These are phyloP conservation scores for Agroathelia rolfsii DNA, from an alignment of 1,284 basidiomycete genomes.

Conservation along the genomic window DNA sequence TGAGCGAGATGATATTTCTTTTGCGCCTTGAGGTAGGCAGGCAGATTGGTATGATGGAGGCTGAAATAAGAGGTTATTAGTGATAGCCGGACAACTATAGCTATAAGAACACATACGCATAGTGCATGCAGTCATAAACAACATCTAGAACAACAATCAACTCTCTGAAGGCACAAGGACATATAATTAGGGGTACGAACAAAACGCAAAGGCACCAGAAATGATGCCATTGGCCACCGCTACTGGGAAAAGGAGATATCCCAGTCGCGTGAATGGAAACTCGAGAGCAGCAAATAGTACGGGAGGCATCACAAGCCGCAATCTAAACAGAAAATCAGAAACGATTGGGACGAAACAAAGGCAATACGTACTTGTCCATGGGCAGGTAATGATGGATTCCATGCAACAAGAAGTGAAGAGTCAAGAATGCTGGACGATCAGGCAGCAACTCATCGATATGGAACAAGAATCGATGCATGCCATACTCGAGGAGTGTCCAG, in stretches of 20 bases:
- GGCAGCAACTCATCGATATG: conserved; percentile 90
- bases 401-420: conserved; percentile 89
- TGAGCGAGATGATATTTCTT: conserved; percentile 99
- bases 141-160: conserved; percentile 42
- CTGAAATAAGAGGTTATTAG: conserved; percentile 24
- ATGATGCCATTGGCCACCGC: conserved; percentile 91
- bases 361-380: conserved; percentile 69
- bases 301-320: conserved; percentile 97
- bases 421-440: conserved; percentile 72
- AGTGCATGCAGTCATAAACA: conserved; percentile 88
- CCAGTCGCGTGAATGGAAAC: conserved; percentile 84
- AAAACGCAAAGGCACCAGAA: conserved; percentile 83
- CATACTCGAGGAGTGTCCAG: conserved; percentile 95
- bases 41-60: conserved; percentile 84
- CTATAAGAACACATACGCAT: conserved; percentile 48
- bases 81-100: conserved; percentile 5
- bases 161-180: conserved; percentile 3
- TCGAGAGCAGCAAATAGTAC: conserved; percentile 73
- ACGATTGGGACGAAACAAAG: conserved; percentile 6
- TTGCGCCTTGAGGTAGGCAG: conserved; percentile 81
- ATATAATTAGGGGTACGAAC: conserved; percentile 33
- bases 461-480: conserved; percentile 96
- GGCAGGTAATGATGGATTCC: conserved; percentile 97
- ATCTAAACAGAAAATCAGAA: conserved; percentile 27
- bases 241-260: conserved; percentile 75